These are phyloP conservation scores for Cantharellus anzutake DNA, from an alignment of 768 basidiomycete genomes.

Conservation along the genomic window DNA sequence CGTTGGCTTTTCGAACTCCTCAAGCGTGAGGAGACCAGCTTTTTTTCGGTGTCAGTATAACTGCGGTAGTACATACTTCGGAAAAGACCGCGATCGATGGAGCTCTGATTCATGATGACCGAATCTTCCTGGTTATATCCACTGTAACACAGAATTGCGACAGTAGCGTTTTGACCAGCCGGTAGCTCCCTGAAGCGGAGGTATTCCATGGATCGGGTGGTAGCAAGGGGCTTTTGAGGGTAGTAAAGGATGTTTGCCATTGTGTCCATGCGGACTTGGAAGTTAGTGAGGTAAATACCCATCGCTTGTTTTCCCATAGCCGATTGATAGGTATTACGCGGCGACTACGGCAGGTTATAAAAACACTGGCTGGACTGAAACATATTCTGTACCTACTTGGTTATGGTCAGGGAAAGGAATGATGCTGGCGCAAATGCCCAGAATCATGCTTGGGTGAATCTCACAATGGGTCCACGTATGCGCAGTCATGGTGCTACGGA, in stretches of 20 bases:
- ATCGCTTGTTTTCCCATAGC: conserved; percentile 99
- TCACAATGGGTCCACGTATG: conserved; percentile 99
- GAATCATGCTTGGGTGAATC: conserved; percentile 97
- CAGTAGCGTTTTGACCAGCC: conserved; percentile 97
- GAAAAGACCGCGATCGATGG: conserved; percentile 95
- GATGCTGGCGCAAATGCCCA: conserved; percentile 96
- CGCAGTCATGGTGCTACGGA: conserved; percentile 68
- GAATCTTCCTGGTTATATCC: conserved; percentile 99
- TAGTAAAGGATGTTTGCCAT: conserved; percentile 99
- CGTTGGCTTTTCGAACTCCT: conserved; percentile 94
- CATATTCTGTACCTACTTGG: conserved; percentile 38
- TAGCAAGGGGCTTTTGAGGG: conserved; percentile 96
- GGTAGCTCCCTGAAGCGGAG: conserved; percentile 96
- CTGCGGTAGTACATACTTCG: conserved; percentile 96
- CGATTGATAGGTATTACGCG: conserved; percentile 99
- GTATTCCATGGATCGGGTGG: conserved; percentile 98
- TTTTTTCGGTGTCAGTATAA: conserved; percentile 98
- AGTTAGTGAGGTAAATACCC: conserved; percentile 97
- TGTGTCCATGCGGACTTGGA: conserved; percentile 97
- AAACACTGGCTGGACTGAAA: conserved; percentile 4
- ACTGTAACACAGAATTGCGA: conserved; percentile 95
- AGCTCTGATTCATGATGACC: conserved; percentile 99
- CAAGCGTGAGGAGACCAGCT: conserved; percentile 74
- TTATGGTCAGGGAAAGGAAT: conserved; percentile 99
- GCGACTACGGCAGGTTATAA: conserved; percentile 39